Conservation (phyloP, 2,329 filamentous ascomycete genomes). For the Colletotrichum spaethianum region DNA sequence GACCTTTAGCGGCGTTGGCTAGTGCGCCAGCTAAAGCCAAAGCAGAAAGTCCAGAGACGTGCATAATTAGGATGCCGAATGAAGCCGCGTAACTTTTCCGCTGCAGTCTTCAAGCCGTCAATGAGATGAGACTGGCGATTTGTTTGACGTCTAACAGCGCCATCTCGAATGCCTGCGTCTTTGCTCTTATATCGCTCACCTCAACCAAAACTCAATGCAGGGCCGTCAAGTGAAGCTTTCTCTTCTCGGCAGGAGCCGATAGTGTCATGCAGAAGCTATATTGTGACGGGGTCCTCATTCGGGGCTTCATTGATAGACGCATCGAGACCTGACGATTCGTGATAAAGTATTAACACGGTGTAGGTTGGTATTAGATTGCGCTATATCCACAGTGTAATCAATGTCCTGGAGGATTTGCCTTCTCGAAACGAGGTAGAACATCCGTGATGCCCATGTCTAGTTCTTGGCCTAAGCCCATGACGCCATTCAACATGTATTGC, state of each 20-base stretch:
- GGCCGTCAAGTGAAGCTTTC: constrained; percentile 34
- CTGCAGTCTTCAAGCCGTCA: neutral
- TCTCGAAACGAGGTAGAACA: constrained; percentile 16
- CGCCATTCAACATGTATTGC: neutral
- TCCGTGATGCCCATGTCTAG: constrained; percentile 27
- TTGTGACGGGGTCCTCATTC: neutral
- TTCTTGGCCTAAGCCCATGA: neutral
- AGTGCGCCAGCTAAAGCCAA: constrained; percentile 10
- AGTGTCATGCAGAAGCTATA: constrained; percentile 13
- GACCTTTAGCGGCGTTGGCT: constrained; percentile 30
- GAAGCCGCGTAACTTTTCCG: neutral
- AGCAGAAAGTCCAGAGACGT: constrained; percentile 4
- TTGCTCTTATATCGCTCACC: neutral
- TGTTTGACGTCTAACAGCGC: neutral
- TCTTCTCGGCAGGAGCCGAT: constrained; percentile 29
- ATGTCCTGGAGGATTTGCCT: neutral
- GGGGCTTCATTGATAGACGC: constrained; percentile 17
- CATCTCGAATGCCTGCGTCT: neutral
- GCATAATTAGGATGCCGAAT: constrained; percentile 1
- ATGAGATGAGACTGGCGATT: neutral
- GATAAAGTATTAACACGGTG: constrained; percentile 18
- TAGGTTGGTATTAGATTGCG: rapidly evolving
- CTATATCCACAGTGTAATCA: constrained; percentile 6
- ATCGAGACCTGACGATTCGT: constrained; percentile 21
- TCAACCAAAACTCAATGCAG: neutral